Base-by-base conservation (phyloP, 768 basidiomycete species). In the Galerina marginata region DNA sequence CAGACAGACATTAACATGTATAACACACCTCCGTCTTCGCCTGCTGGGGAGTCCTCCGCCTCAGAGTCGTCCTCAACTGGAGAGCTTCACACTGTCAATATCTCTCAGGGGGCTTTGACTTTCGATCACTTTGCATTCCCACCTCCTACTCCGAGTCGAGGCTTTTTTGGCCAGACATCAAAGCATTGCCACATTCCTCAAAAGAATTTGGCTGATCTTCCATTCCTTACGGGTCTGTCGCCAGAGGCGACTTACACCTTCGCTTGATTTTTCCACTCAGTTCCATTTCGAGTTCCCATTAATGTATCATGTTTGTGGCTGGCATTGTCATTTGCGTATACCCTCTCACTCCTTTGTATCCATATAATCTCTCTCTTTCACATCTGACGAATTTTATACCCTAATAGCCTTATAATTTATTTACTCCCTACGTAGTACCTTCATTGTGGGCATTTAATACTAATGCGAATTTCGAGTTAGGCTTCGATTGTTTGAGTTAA, bases 261-360 rank as follows among this genome's bases (percentile, higher is more conserved):
- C 37, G 50, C 56, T 53, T 58, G 42, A 55, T 7, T 50, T 36
- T 12, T 43, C 6, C 20, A 9, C 12, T 38, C 47, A n/a, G 37
- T 56, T 40, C 40, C 16, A 46, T 25, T 44, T 48, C 26, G 33
- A 59, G n/a, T 33, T 44, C 4, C 45, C 11, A 47, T 49, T 49
- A 39, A 23, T 37, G 9, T 51, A 7, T 15, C 14, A 43, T 1
- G 15, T 26, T 23, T 7, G 25, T 36, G 56, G 25, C 55, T 42
- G 16, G 25, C 46, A 36, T 36, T 43, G 12, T 36, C 47, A 50
- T 37, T 61, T 33, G 7, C 1, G 48, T 57, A 59, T 56, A 52
- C 16, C 55, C 47, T 49, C 36, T 33, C 58, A 40, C 54, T 57
- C 60, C 37, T 54, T 60, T 63, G 62, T 60, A 59, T 52, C 54